phyloP scores from a whole-genome alignment of 768 basidiomycete species.

The Psilocybe azurescens region DNA sequence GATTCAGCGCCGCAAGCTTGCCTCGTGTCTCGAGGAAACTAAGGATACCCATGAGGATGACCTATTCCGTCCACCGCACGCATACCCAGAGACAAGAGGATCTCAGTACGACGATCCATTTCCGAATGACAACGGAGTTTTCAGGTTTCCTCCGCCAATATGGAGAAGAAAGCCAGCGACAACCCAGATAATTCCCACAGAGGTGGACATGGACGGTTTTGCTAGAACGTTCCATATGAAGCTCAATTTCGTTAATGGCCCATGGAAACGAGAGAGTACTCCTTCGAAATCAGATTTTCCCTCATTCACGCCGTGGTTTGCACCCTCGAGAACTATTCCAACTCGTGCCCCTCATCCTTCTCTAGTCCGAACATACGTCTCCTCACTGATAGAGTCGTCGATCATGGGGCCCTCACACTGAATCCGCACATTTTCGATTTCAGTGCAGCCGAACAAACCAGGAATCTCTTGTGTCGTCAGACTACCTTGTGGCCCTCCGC shows the following conservation, averaged over 20 bases:
- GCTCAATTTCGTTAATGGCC: constrained; percentile 24
- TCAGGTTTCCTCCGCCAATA: constrained; percentile 31
- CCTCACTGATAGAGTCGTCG: not conserved
- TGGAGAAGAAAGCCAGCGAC: constrained; percentile 37
- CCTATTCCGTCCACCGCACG: constrained; percentile 20
- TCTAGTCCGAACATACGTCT: constrained; percentile 18
- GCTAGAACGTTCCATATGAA: constrained; percentile 25
- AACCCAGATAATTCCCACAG: not conserved
- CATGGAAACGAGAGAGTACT: not conserved
- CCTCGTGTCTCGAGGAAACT: too few species aligned
- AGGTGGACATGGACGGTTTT: constrained; percentile 33
- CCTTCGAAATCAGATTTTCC: not conserved
- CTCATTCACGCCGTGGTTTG: constrained; percentile 25
- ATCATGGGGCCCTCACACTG: too few species aligned
- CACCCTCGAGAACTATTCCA: constrained; percentile 27
- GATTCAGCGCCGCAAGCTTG: too few species aligned
- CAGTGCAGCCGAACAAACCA: not conserved
- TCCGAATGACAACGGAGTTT: constrained; percentile 10
- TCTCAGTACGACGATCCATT: constrained; percentile 9
- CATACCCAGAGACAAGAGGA: constrained; percentile 25
- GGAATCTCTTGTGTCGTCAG: not conserved
- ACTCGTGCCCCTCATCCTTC: constrained; percentile 33
- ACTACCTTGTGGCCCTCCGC: not conserved
- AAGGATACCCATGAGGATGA: not conserved
- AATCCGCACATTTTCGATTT: not conserved